These are phyloP conservation scores for Whalleya microplaca DNA, from an alignment of 2,329 filamentous ascomycete species.

Conservation along the genomic window DNA sequence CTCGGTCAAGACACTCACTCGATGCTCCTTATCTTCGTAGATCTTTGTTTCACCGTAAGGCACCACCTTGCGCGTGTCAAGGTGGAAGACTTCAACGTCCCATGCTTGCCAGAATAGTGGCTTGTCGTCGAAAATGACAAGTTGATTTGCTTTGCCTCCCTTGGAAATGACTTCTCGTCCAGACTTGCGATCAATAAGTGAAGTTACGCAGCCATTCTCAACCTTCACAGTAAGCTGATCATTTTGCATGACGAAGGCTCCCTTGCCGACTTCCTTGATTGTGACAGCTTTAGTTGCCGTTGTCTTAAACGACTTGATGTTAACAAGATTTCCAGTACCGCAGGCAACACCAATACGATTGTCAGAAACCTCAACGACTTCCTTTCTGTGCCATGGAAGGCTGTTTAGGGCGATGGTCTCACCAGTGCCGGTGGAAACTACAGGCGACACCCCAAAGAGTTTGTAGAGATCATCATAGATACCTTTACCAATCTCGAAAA, in stretches of 20 bases:
- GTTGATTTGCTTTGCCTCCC: slow-evolving; percentile 80
- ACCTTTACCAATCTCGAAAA: slow-evolving; percentile 77
- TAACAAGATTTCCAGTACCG: slow-evolving; percentile 57
- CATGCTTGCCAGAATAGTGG: slow-evolving; percentile 96
- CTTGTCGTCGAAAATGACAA: slow-evolving; percentile 96
- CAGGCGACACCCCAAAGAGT: slow-evolving; percentile 64
- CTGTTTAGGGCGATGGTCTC: slow-evolving; percentile 76
- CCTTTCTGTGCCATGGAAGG: slow-evolving; percentile 80
- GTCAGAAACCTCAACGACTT: slow-evolving; percentile 68
- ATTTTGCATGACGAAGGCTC: slow-evolving; percentile 80
- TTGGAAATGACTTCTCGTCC: slow-evolving; percentile 78
- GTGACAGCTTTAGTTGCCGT: slow-evolving; percentile 52
- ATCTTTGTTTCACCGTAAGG: slow-evolving; percentile 70
- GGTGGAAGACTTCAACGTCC: slow-evolving; percentile 97
- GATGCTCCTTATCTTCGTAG: slow-evolving; percentile 70
- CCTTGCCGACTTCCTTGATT: slow-evolving; percentile 54
- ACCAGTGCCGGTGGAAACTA: slow-evolving; percentile 44
- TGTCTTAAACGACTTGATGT: slow-evolving; percentile 54
- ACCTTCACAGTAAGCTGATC: slow-evolving; percentile 75
- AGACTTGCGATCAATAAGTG: slow-evolving; percentile 74
- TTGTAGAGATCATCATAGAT: slow-evolving; percentile 71
- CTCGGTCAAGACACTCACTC: slow-evolving; percentile 80
- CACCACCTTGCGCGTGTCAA: slow-evolving; percentile 82
- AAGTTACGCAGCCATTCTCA: slow-evolving; percentile 77
- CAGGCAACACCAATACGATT: slow-evolving; percentile 58